Evolutionary conservation across 2,329 filamentous ascomycete genomes (phyloP).

Genomic region (Magnaporthiopsis poae): DNA sequence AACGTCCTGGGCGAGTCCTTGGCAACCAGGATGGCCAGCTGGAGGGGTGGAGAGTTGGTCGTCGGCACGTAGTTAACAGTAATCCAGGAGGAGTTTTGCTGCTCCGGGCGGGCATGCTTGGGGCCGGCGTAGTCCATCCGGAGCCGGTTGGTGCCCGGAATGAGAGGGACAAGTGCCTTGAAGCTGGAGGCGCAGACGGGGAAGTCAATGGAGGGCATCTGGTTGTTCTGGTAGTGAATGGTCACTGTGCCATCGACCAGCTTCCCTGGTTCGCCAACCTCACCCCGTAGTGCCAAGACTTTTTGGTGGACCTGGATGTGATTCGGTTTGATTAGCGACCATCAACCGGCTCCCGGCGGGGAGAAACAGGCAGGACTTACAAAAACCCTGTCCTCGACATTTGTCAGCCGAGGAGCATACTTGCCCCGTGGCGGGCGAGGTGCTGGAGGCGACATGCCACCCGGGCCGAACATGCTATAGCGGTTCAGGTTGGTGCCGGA

Average conservation of each 20-base stretch:
- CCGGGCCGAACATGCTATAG: conserved; percentile 55
- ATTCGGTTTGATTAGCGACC: conserved; percentile 19
- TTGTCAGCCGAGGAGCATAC: conserved; percentile 71
- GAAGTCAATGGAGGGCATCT: conserved; percentile 74
- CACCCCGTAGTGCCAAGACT: conserved; percentile 69
- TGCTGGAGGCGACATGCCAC: conserved; percentile 36
- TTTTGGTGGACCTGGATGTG: conserved; percentile 73
- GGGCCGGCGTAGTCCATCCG: conserved; percentile 84
- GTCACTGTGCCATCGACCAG: conserved; percentile 68
- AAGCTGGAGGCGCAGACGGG: conserved; percentile 83
- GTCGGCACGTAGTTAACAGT: conserved; percentile 80
- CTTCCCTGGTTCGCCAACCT: conserved; percentile 63
- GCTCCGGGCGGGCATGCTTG: conserved; percentile 26
- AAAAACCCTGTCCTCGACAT: conserved; percentile 74
- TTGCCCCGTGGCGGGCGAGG: conserved; percentile 20
- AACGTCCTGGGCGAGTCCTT: conserved; percentile 81
- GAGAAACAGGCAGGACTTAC: conserved; percentile 40
- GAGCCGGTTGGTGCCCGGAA: conserved; percentile 78
- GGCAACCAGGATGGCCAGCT: conserved; percentile 77
- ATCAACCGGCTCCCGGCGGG: not conserved
- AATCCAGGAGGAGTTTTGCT: conserved; percentile 63
- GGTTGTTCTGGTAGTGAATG: conserved; percentile 73
- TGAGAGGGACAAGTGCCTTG: conserved; percentile 83
- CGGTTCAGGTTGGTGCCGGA: conserved; percentile 35
- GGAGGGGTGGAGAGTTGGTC: conserved; percentile 68